Evolutionary conservation across 345 rosid genomes (phyloP), one percentile per base, ranked within the genome.

Genomic region (Turnera subulata): DNA sequence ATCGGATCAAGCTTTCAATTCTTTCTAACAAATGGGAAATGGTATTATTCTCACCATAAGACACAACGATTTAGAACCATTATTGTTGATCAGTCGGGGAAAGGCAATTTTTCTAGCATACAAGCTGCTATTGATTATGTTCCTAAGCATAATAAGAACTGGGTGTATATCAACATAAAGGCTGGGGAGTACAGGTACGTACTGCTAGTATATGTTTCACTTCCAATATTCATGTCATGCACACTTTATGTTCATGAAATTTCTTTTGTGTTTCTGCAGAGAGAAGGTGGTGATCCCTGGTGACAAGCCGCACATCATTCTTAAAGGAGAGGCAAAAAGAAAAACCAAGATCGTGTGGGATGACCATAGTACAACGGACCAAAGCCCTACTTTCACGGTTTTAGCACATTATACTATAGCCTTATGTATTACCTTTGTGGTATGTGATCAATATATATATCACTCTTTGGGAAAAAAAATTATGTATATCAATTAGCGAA

Each of bases 241-340:
- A 3, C 2, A 17, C 37, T 55, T 23, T 11, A n/a, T 14, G 18
- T 24, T 9, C 38, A 17, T 18, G 23, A 7, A 19, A n/a, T n/a
- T n/a, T n/a, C n/a, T 14, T 6, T 18, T 35, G 13, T 46, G 38
- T 18, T 37, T 56, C 10, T 56, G 29, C 37, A 91, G 95, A 56
- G 98, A 92, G 80, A 84, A 84, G 75, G 72, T 92, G 76, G 69
- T 18, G 33, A 89, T 92, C 45, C 86, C 93, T 1, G 23, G 7
- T 16, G 81, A 89, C 2, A 92, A 86, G 61, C 93, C 91, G 10
- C 78, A 38, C 76, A 76, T 86, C 20, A 50, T 83, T 25, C 68
- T 92, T 0, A 72, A 70, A 43, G 98, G 95, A 65, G 72, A 63
- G 25, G 85, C 76, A 1, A 83, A 67, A 64, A 83, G 63, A 55